Conservation (phyloP, 2,329 filamentous ascomycete species). For the Fusarium tjaetaba region DNA sequence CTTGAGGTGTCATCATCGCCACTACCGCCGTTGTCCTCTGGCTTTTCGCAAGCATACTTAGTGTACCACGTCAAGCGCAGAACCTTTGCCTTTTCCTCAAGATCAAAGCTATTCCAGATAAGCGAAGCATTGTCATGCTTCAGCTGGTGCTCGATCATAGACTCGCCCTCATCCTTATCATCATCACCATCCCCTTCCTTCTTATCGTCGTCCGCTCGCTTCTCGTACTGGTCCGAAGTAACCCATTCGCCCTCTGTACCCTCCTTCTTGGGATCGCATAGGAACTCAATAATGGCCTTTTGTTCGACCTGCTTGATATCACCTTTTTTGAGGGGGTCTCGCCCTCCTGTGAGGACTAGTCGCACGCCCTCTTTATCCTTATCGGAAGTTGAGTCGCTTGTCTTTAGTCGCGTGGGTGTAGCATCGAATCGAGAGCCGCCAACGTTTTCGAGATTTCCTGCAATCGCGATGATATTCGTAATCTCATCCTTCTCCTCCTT, state of each 20-base stretch:
- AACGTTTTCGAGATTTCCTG: slow-evolving; percentile 71
- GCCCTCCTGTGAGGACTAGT: slow-evolving; percentile 72
- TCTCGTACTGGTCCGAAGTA: slow-evolving; percentile 64
- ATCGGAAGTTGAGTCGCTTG: slow-evolving; percentile 71
- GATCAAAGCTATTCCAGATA: slow-evolving; percentile 78
- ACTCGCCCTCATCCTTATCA: slow-evolving; percentile 52
- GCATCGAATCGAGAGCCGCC: slow-evolving; percentile 71
- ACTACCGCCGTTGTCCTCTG: slow-evolving; percentile 54
- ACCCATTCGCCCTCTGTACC: slow-evolving; percentile 78
- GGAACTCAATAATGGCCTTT: slow-evolving; percentile 83
- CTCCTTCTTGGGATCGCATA: slow-evolving; percentile 78
- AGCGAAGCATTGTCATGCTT: slow-evolving; percentile 70
- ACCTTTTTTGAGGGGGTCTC: slow-evolving; percentile 47
- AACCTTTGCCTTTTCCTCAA: slow-evolving; percentile 66
- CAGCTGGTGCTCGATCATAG: slow-evolving; percentile 61
- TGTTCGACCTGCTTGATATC: slow-evolving; percentile 65
- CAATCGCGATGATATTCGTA: slow-evolving; percentile 73
- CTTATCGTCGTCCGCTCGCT: slow-evolving; percentile 47
- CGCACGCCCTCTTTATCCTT: slow-evolving; percentile 76
- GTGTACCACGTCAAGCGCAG: slow-evolving; percentile 86
- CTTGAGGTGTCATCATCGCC: slow-evolving; percentile 53
- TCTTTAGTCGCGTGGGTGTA: slow-evolving; percentile 72
- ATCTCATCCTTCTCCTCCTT: slow-evolving; percentile 35
- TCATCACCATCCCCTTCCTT: slow-evolving; percentile 52
- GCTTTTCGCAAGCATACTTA: slow-evolving; percentile 81